Conservation (phyloP, 2,329 filamentous ascomycete species). For the Xylaria sp. region DNA sequence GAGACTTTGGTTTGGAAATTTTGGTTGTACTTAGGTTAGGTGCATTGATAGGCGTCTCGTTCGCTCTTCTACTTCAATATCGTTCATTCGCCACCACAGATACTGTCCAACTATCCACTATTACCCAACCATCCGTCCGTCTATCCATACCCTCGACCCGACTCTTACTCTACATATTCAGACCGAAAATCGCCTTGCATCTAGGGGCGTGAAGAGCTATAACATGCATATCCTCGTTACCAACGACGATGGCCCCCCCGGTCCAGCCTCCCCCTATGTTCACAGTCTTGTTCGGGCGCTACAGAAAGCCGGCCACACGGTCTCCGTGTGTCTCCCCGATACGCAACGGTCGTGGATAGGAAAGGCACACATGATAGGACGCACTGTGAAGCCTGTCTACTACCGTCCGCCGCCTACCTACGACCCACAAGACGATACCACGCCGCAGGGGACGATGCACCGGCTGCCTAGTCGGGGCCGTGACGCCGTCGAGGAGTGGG, state of each 20-base stretch:
- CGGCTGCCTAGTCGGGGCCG: constrained; percentile 47
- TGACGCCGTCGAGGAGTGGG: constrained; percentile 77
- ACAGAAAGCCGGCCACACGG: constrained; percentile 80
- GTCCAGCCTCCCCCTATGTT: constrained; percentile 80
- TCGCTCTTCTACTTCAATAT: background rate
- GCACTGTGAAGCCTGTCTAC: constrained; percentile 85
- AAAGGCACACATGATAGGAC: constrained; percentile 95
- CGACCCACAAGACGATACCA: constrained; percentile 52
- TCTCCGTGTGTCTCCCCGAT: constrained; percentile 91
- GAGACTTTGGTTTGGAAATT: background rate
- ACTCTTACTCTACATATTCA: constrained; percentile 5
- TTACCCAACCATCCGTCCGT: background rate
- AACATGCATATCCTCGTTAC: constrained; percentile 73
- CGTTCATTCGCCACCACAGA: background rate
- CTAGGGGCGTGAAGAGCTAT: constrained; percentile 4
- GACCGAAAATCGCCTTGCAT: background rate
- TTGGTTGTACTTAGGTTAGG: background rate
- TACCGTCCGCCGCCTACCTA: constrained; percentile 69
- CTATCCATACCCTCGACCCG: background rate
- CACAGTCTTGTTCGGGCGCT: constrained; percentile 78
- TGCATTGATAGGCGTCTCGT: background rate
- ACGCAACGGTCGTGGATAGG: constrained; percentile 97
- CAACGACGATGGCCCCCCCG: constrained; percentile 86
- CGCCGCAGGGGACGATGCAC: constrained; percentile 73
- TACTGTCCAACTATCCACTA: background rate